phyloP scores from a whole-genome alignment of 768 basidiomycete genomes.

The Kwoniella sp. region DNA sequence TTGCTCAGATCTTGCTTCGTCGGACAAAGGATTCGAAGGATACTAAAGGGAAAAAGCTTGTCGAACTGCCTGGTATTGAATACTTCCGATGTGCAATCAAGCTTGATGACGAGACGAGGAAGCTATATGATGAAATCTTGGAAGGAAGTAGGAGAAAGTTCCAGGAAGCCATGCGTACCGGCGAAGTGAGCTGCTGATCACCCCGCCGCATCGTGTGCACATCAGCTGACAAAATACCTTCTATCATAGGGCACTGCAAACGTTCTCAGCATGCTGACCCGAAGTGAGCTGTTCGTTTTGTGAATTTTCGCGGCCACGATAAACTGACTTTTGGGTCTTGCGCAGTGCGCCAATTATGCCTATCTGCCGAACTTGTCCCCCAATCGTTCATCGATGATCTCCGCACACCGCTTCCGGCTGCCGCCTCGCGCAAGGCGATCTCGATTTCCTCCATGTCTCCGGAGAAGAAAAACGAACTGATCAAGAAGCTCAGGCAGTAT shows the following conservation, averaged over 20 bases:
- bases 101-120: slow-evolving; percentile 43
- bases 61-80: slow-evolving; percentile 79
- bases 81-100: slow-evolving; percentile 59
- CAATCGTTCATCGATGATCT: slow-evolving; percentile 42
- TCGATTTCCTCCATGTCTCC: slow-evolving; percentile 20
- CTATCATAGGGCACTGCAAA: slow-evolving; percentile 26
- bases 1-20: slow-evolving; percentile 22
- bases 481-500: slow-evolving; percentile 35
- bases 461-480: slow-evolving; percentile 28
- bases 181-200: slow-evolving; percentile 29
- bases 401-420: slow-evolving; percentile 16
- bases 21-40: slow-evolving; percentile 75
- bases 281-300: slow-evolving; percentile 29
- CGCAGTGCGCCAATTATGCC: slow-evolving; percentile 48
- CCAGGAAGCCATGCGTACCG: slow-evolving; percentile 32
- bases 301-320: not conserved
- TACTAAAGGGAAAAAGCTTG: slow-evolving; percentile 68
- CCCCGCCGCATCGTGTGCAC: not conserved
- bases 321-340: not conserved
- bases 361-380: slow-evolving; percentile 40
- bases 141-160: slow-evolving; percentile 25
- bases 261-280: slow-evolving; percentile 44
- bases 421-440: slow-evolving; percentile 16
- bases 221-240: slow-evolving; percentile 3
- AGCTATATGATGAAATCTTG: slow-evolving; percentile 41